Conservation (phyloP, 148 eudicot species). For the Diospyros kaki region DNA sequence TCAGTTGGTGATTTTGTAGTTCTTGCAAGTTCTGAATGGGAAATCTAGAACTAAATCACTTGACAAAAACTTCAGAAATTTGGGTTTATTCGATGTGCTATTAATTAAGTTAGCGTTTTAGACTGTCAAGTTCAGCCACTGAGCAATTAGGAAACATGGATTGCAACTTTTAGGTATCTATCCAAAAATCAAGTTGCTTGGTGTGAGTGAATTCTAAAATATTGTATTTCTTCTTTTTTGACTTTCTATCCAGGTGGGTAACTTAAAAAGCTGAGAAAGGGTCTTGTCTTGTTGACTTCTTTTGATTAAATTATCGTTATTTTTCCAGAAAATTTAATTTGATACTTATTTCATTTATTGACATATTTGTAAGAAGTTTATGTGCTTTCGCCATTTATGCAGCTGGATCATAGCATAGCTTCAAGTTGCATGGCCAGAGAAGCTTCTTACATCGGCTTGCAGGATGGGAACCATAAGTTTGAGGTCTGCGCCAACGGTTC, state of each 20-base stretch:
- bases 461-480: conserved; percentile 74
- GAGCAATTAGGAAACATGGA: not conserved
- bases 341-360: not conserved
- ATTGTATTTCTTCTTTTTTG: not conserved
- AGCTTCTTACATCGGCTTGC: conserved; percentile 42
- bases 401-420: conserved; percentile 58
- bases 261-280: not conserved
- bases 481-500: conserved; percentile 61
- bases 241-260: not conserved
- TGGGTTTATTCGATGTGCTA: not conserved
- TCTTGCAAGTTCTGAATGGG: not conserved
- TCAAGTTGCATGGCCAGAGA: conserved; percentile 52
- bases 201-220: not conserved
- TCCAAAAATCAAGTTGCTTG: not conserved
- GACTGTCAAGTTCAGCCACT: not conserved
- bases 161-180: not conserved
- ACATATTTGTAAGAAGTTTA: not conserved
- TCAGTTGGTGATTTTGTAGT: not conserved
- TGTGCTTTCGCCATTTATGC: conserved; percentile 27
- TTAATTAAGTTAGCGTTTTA: not conserved
- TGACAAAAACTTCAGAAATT: not conserved
- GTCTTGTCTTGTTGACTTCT: not conserved
- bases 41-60: not conserved
- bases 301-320: not conserved
- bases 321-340: not conserved